Percentiles rank a stretch among this genome's conserved stretches.
Conservation (phyloP, 768 basidiomycete genomes). For the Russula brevipes region DNA sequence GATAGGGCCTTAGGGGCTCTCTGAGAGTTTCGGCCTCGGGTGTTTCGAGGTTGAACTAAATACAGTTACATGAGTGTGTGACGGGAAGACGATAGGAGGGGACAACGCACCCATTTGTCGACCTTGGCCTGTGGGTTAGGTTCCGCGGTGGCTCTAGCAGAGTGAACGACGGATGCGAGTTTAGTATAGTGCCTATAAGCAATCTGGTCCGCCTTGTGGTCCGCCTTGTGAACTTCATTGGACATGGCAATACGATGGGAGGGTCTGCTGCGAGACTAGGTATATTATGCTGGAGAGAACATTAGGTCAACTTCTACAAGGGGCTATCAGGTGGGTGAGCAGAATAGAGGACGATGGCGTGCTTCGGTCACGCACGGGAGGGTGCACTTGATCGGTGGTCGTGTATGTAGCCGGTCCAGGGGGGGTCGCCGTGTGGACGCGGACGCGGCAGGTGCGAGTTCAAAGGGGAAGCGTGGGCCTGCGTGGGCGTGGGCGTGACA, state of each 20-base stretch:
- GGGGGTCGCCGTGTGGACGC: neutral
- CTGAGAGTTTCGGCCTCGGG: conserved; percentile 67
- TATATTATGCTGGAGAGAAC: conserved; percentile 24
- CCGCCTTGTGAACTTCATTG: conserved; percentile 60
- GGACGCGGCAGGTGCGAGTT: neutral
- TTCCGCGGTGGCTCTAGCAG: conserved; percentile 63
- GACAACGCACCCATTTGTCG: conserved; percentile 73
- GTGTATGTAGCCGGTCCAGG: neutral
- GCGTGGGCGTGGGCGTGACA: neutral
- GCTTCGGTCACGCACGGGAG: neutral
- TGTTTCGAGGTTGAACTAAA: conserved; percentile 76
- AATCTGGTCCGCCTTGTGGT: conserved; percentile 88
- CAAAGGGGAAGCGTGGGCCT: too few species aligned
- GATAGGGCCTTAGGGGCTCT: conserved; percentile 57
- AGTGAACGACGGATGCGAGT: conserved; percentile 67
- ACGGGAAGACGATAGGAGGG: neutral
- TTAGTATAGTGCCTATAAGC: conserved; percentile 80
- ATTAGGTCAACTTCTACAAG: conserved; percentile 18
- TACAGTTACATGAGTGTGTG: neutral
- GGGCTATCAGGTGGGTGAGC: neutral
- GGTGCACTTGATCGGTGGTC: neutral
- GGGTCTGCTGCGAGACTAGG: conserved; percentile 17
- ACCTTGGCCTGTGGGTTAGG: conserved; percentile 43
- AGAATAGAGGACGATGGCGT: neutral
- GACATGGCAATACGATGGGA: conserved; percentile 39